A percentile compares a stretch with the other conserved stretches of the same genome.
Conservation (phyloP, 768 basidiomycete genomes). For the Termitomyces sp. region DNA sequence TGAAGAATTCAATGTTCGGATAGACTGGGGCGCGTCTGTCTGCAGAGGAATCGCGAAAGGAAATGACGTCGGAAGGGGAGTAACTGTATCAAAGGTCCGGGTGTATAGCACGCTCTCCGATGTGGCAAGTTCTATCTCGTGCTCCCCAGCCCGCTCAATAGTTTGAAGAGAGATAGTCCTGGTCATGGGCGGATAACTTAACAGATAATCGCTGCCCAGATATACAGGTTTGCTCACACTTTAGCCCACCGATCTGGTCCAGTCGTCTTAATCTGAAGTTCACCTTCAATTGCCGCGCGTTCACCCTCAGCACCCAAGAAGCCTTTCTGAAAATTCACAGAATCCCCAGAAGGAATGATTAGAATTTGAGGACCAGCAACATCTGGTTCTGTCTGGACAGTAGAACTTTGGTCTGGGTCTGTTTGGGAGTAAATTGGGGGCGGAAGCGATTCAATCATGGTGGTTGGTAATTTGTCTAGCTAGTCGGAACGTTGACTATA, state of each 20-base stretch:
- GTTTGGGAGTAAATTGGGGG: slow-evolving; percentile 62
- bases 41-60: slow-evolving; percentile 82
- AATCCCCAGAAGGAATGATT: slow-evolving; percentile 66
- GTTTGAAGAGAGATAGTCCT: slow-evolving; percentile 68
- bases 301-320: slow-evolving; percentile 83
- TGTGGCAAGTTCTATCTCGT: slow-evolving; percentile 62
- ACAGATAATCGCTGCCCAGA: slow-evolving; percentile 1
- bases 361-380: slow-evolving; percentile 58
- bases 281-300: slow-evolving; percentile 80
- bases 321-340: slow-evolving; percentile 81
- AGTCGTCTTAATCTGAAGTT: slow-evolving; percentile 78
- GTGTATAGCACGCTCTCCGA: slow-evolving; percentile 56
- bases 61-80: slow-evolving; percentile 54
- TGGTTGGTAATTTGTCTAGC: background rate
- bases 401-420: slow-evolving; percentile 23
- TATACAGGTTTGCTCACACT: slow-evolving; percentile 51
- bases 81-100: slow-evolving; percentile 28
- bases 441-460: slow-evolving; percentile 43
- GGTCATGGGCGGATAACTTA: slow-evolving; percentile 10
- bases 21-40: slow-evolving; percentile 78
- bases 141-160: slow-evolving; percentile 57
- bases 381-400: slow-evolving; percentile 15
- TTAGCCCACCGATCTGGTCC: slow-evolving; percentile 55
- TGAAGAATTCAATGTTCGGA: slow-evolving; percentile 72
- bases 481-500: too few relatives aligned